Conservation (phyloP, 2,329 filamentous ascomycete genomes). For the Cercospora sojina region DNA sequence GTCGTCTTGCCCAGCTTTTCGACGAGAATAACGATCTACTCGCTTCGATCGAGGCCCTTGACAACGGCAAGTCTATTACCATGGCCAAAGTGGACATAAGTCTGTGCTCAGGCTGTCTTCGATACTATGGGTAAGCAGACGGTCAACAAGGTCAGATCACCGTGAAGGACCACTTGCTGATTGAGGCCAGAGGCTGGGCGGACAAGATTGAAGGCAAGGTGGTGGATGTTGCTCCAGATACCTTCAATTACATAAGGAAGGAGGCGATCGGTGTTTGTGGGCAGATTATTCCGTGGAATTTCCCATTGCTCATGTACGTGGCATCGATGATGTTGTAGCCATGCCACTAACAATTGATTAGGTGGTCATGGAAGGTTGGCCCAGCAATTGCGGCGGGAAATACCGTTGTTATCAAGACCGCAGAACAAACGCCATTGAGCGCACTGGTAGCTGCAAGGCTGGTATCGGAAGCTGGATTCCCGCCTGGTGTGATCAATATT, state of each 20-base stretch:
- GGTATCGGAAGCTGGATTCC: slow-evolving; percentile 75
- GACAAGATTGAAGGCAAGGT: slow-evolving; percentile 91
- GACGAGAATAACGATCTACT: slow-evolving; percentile 76
- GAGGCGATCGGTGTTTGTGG: slow-evolving; percentile 70
- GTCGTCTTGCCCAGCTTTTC: slow-evolving; percentile 75
- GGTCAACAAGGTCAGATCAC: neutral
- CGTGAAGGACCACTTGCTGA: neutral
- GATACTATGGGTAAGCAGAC: slow-evolving; percentile 64
- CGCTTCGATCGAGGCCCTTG: slow-evolving; percentile 79
- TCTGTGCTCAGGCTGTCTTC: slow-evolving; percentile 66
- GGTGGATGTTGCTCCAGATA: slow-evolving; percentile 72
- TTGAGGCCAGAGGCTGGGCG: slow-evolving; percentile 64
- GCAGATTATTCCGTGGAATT: slow-evolving; percentile 69
- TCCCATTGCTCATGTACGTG: slow-evolving; percentile 26
- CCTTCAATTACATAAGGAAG: slow-evolving; percentile 78
- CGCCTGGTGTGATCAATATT: slow-evolving; percentile 67
- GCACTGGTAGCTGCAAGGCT: slow-evolving; percentile 64
- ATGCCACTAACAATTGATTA: neutral
- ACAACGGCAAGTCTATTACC: slow-evolving; percentile 79
- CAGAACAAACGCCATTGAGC: slow-evolving; percentile 73
- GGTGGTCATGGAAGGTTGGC: slow-evolving; percentile 69
- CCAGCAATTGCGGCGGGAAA: slow-evolving; percentile 72
- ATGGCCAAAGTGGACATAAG: slow-evolving; percentile 75
- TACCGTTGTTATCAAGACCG: slow-evolving; percentile 70
- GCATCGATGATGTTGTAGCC: neutral